phyloP scores from a whole-genome alignment of 2,329 filamentous ascomycete genomes.

The Xylariaceae sp. region DNA sequence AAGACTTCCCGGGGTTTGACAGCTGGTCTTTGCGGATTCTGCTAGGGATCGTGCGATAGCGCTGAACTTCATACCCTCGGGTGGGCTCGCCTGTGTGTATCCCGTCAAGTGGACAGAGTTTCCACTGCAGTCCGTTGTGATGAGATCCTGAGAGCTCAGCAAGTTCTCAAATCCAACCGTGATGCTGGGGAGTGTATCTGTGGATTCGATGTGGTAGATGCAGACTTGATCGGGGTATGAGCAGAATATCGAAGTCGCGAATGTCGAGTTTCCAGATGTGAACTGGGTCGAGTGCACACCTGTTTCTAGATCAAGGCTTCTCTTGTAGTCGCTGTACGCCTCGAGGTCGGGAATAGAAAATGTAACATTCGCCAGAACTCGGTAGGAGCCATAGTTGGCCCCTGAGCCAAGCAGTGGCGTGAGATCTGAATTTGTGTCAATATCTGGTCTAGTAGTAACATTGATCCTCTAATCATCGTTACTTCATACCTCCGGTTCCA shows the following conservation, averaged over 20 bases:
- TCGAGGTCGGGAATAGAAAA: constrained; percentile 34
- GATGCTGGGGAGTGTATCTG: constrained; percentile 35
- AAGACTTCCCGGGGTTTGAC: constrained; percentile 21
- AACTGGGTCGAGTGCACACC: constrained; percentile 36
- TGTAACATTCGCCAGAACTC: constrained; percentile 43
- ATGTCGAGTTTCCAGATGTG: constrained; percentile 29
- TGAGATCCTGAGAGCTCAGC: constrained; percentile 22
- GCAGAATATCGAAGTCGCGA: constrained; percentile 40
- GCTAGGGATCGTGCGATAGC: constrained; percentile 8
- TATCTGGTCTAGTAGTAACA: not conserved
- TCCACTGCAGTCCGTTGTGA: not conserved
- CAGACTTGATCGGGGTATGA: constrained; percentile 38
- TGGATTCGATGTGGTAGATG: constrained; percentile 25
- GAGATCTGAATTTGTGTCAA: constrained; percentile 10
- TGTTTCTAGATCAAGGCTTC: constrained; percentile 38
- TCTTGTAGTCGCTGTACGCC: constrained; percentile 20
- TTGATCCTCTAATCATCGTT: not conserved
- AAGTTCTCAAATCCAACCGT: constrained; percentile 40
- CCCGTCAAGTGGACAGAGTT: constrained; percentile 10
- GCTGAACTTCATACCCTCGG: constrained; percentile 17
- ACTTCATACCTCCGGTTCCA: constrained; percentile 39
- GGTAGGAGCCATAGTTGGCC: constrained; percentile 41
- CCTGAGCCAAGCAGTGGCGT: constrained; percentile 10
- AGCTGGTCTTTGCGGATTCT: constrained; percentile 2
- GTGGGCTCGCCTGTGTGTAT: constrained; percentile 9